Evolutionary conservation across 306 rosid genomes (phyloP).

Genomic region (Quercus parvula): DNA sequence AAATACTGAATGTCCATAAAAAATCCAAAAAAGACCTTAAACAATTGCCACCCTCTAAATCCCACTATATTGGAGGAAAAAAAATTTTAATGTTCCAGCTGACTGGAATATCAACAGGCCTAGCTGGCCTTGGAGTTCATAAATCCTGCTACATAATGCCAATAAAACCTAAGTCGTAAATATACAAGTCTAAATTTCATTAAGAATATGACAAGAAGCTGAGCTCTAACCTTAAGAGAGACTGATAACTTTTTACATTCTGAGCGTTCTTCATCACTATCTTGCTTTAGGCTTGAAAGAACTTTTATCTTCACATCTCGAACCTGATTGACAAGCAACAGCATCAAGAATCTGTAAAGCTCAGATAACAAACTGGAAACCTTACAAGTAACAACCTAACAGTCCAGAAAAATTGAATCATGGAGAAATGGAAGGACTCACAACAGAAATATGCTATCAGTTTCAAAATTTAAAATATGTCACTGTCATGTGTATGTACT

Average conservation of each 20-base stretch:
- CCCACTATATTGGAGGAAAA: neutral
- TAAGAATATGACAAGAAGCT: constrained; percentile 5
- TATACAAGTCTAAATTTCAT: constrained; percentile 3
- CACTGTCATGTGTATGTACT: neutral
- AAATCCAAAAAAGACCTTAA: neutral
- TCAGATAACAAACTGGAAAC: neutral
- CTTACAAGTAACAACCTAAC: neutral
- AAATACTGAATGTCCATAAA: neutral
- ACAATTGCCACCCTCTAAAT: neutral
- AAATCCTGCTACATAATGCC: neutral
- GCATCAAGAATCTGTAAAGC: constrained; percentile 17
- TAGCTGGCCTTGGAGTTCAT: neutral
- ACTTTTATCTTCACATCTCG: constrained; percentile 85
- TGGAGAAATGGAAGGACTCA: neutral
- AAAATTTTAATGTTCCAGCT: neutral
- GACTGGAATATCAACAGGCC: neutral
- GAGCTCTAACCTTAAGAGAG: constrained; percentile 62
- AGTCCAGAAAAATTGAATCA: neutral
- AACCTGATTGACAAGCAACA: constrained; percentile 49
- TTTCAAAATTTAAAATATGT: neutral
- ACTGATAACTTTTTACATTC: constrained; percentile 78
- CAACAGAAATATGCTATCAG: neutral
- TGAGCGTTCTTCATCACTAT: constrained; percentile 54
- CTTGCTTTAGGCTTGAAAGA: constrained; percentile 72
- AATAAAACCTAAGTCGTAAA: neutral